phyloP scores from a whole-genome alignment of 2,329 filamentous ascomycete genomes.

The Ophiostoma quercus region DNA sequence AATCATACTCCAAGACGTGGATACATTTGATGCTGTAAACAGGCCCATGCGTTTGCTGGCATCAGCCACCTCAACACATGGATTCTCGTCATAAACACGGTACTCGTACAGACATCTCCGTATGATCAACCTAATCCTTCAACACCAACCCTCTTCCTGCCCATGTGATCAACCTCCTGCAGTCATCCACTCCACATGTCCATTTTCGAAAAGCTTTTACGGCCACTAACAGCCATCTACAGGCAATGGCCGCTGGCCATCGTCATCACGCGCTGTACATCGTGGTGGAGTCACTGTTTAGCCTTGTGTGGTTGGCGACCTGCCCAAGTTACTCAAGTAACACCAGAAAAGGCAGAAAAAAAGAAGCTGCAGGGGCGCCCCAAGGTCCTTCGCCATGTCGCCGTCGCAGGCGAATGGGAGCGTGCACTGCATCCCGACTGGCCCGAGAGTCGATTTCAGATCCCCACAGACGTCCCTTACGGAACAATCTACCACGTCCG shows the following conservation, averaged over 20 bases:
- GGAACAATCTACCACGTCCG: constrained; percentile 7
- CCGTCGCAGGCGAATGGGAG: not conserved
- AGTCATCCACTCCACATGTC: not conserved
- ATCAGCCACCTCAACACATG: too few species aligned
- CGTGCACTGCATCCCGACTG: not conserved
- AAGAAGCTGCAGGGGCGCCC: not conserved
- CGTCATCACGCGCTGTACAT: not conserved
- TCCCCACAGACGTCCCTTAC: not conserved
- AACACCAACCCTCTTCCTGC: too few species aligned
- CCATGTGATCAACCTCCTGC: not conserved
- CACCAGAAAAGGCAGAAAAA: not conserved
- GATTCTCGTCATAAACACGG: too few species aligned
- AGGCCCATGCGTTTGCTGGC: too few species aligned
- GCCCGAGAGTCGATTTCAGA: not conserved
- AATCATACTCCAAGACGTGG: too few species aligned
- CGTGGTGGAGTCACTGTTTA: not conserved
- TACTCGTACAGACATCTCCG: too few species aligned
- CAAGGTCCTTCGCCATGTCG: not conserved
- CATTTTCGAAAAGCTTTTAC: not conserved
- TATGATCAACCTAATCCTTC: too few species aligned
- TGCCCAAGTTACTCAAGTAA: not conserved
- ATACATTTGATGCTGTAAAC: too few species aligned
- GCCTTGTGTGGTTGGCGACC: not conserved
- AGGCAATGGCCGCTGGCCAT: not conserved
- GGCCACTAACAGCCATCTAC: not conserved